Base-by-base conservation (phyloP, 768 basidiomycete species). In the Panaeolus cyanescens region DNA sequence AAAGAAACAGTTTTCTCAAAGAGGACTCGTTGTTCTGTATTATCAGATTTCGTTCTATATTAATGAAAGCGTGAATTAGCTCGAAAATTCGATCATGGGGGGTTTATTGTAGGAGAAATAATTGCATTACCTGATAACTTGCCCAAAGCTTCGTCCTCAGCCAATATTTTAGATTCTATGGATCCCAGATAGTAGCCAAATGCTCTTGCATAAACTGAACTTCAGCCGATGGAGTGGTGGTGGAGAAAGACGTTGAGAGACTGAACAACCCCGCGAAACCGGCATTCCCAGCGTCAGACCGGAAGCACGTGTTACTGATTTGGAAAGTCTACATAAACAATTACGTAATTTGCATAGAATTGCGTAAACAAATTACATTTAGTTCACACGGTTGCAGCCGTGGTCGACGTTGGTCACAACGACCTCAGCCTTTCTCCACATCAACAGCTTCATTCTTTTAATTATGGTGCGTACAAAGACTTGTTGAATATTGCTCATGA, bases 121-220 rank as follows among this genome's bases (percentile, higher is more conserved):
- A 50, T n/a, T 13, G 22, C 19, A 50, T 28, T 28, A 13, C 12
- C 25, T 50, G 12, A 50, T 22, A 50, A 30, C 4, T 28, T 50
- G 7, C 4, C 25, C 45, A 13, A 28, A 50, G 22, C 3, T 9
- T 4, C 12, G 1, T 50, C 6, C 5, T 2, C 25, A 28, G 25
- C 25, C 25, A 6, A 10, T 6, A 8, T 7, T 9, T 22, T 13
- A 42, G 40, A 42, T 17, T 22, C 2, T 13, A 25, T 13, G 12
- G 12, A 15, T 30, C 22, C 25, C 3, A 42, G 19, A 42, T 2
- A 17, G 6, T 20, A 42, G 10, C 82, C 88, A 54, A 74, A 60
- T 55, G 28, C 59, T 40, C 56, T 33, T 19, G 62, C 30, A 33
- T 58, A 59, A 33, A 39, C 31, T 59, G 63, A 61, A 22, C 50